These are phyloP conservation scores for Pythium insidiosum DNA, from an alignment of 352 stramenopile species.

Conservation along the genomic window DNA sequence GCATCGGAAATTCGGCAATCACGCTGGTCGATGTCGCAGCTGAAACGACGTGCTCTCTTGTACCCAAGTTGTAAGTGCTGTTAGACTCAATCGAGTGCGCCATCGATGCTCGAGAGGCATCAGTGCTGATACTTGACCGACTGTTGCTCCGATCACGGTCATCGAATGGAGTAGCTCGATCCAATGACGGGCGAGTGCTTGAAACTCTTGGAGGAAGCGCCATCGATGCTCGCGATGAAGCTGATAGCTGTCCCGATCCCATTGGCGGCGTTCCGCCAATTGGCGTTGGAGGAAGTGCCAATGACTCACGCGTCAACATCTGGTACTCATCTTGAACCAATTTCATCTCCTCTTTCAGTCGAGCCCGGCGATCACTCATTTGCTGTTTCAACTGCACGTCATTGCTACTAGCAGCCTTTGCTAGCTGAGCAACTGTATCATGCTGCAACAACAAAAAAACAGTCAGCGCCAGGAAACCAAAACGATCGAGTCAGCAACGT, in stretches of 20 bases:
- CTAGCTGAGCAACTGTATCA: constrained; percentile 55
- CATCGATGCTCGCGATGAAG: neutral
- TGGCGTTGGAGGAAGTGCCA: constrained; percentile 12
- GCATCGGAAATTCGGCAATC: too few species aligned
- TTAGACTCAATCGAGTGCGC: constrained; percentile 41
- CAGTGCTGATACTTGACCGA: constrained; percentile 26
- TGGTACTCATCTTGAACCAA: constrained; percentile 46
- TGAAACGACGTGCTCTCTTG: neutral
- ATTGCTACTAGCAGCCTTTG: constrained; percentile 44
- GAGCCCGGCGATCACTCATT: constrained; percentile 40
- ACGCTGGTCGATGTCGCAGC: too few species aligned
- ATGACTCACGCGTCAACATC: constrained; percentile 13
- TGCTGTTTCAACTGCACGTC: constrained; percentile 34
- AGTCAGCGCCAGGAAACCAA: too few species aligned
- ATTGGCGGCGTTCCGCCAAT: too few species aligned
- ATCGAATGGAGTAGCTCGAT: constrained; percentile 2
- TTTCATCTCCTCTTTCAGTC: constrained; percentile 74
- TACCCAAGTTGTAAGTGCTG: constrained; percentile 16
- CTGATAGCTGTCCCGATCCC: too few species aligned
- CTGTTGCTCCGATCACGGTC: constrained; percentile 15
- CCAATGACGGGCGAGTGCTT: constrained; percentile 4
- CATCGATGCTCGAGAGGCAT: constrained; percentile 41
- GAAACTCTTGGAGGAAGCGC: constrained; percentile 3
- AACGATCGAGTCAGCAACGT: neutral
- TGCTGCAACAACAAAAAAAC: constrained; percentile 28